phyloP scores from a whole-genome alignment of 441 rosid genomes.

The Jatropha multifida region DNA sequence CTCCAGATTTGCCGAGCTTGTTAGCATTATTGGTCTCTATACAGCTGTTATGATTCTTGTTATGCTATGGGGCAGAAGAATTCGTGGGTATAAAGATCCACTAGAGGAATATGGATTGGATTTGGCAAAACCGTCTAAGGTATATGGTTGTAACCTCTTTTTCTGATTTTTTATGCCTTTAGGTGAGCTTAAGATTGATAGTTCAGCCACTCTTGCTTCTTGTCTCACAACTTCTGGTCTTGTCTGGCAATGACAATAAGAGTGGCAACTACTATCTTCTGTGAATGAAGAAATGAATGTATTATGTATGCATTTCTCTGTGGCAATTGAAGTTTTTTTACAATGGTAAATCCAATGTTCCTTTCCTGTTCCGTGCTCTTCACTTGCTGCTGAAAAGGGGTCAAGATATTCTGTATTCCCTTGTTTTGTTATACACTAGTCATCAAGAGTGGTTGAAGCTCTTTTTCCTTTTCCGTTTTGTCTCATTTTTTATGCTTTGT shows the following conservation, averaged over 20 bases:
- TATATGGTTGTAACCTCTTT: slow-evolving; percentile 37
- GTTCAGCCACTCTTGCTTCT: not conserved
- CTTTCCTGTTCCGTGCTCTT: not conserved
- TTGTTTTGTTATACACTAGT: not conserved
- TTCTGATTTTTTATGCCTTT: not conserved
- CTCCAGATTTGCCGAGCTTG: slow-evolving; percentile 68
- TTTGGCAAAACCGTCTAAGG: slow-evolving; percentile 54
- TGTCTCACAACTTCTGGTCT: slow-evolving; percentile 1
- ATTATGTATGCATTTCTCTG: not conserved
- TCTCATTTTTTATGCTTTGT: too few relatives aligned
- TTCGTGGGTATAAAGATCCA: slow-evolving; percentile 78
- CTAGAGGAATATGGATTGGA: slow-evolving; percentile 81
- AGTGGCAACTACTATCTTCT: not conserved
- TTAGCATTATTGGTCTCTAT: slow-evolving; percentile 77
- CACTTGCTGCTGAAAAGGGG: not conserved
- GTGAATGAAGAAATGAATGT: not conserved
- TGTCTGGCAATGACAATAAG: slow-evolving; percentile 1
- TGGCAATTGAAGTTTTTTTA: not conserved
- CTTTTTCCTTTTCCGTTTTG: not conserved
- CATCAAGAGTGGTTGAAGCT: not conserved
- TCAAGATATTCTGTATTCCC: not conserved
- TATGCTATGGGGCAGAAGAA: slow-evolving; percentile 82
- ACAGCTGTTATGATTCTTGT: slow-evolving; percentile 73
- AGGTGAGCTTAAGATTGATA: not conserved
- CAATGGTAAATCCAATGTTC: not conserved